These are phyloP conservation scores for Rhodotorula sp. DNA, from an alignment of 1,284 basidiomycete genomes.

Conservation along the genomic window DNA sequence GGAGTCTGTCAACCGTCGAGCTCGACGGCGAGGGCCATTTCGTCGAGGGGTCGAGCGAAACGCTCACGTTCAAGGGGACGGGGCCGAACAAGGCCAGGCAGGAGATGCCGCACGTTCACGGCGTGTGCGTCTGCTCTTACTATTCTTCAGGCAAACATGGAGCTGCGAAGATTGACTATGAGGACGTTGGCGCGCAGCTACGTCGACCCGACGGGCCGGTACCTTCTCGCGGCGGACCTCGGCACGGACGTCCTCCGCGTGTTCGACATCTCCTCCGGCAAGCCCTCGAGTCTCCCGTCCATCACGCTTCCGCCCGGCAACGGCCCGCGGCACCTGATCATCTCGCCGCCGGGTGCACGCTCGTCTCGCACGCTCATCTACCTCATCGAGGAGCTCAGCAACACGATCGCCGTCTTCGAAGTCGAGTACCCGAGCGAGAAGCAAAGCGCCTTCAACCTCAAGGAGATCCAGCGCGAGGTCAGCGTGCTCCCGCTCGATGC, in stretches of 20 bases:
- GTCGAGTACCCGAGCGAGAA: constrained; percentile 19
- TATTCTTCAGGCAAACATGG: no score
- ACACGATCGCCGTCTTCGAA: constrained; percentile 23
- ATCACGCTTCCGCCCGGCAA: constrained; percentile 16
- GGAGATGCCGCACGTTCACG: constrained; percentile 35
- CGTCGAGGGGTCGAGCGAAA: not conserved
- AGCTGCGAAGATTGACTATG: not conserved
- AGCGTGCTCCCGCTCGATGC: constrained; percentile 25
- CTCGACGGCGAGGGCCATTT: constrained; percentile 28
- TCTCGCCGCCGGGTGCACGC: constrained; percentile 1
- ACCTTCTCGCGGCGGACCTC: constrained; percentile 35
- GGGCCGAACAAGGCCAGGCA: constrained; percentile 34
- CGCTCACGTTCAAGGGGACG: constrained; percentile 18
- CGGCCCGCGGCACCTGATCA: constrained; percentile 36
- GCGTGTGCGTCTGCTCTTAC: constrained; percentile 14
- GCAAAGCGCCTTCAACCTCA: constrained; percentile 1
- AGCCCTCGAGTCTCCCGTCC: not conserved
- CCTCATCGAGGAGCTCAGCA: constrained; percentile 35
- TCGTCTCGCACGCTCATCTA: constrained; percentile 24
- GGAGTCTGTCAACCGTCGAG: constrained; percentile 4
- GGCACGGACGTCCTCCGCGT: constrained; percentile 32
- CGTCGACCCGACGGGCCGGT: constrained; percentile 31
- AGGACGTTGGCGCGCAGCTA: not conserved
- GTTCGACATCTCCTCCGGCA: constrained; percentile 8
- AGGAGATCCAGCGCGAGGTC: constrained; percentile 12